Evolutionary conservation across 2,329 filamentous ascomycete species (phyloP), one percentile per base, ranked within the genome.

Genomic region (Phaeoacremonium minimum): DNA sequence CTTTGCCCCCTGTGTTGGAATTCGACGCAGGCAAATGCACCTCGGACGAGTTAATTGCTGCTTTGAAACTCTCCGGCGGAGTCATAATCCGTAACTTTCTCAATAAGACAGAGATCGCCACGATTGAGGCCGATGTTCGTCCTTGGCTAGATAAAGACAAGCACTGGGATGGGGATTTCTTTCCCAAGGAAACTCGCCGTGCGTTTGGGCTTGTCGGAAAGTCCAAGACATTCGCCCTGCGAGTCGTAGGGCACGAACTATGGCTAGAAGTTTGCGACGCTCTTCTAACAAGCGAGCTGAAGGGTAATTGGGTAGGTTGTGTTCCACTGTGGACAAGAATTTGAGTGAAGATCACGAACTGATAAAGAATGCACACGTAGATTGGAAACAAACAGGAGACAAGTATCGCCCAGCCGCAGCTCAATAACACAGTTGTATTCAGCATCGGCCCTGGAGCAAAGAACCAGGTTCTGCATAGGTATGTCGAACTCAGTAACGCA

Each of bases 341-440:
- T n/a, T n/a, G n/a, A n/a, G n/a, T n/a, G n/a, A n/a, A n/a, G n/a
- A n/a, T n/a, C n/a, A n/a, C n/a, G n/a, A n/a, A n/a, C n/a, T n/a
- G n/a, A n/a, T n/a, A n/a, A n/a, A n/a, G n/a, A n/a, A n/a, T n/a
- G n/a, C n/a, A n/a, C n/a, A 26, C 22, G n/a, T n/a, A 26, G 22
- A n/a, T 26, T 26, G 22, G 22, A 26, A n/a, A 26, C 9, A 26
- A 26, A n/a, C 9, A 26, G 9, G 22, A 26, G 22, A n/a, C 22
- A n/a, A 26, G 9, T n/a, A 9, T n/a, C 9, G 9, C 22, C 9
- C 9, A 26, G 15, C 51, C 50, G 1, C 51, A 55, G 33, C 46
- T 56, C 16, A 53, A 52, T 36, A 55, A 54, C 35, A 55, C 52
- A 15, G 46, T 55, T 17, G 46, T 52, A 6, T 56, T 57, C 41